Percentiles rank a stretch among this genome's conserved stretches.
Conservation (phyloP, 2,329 filamentous ascomycete genomes). For the Aspergillus quadricinctus region DNA sequence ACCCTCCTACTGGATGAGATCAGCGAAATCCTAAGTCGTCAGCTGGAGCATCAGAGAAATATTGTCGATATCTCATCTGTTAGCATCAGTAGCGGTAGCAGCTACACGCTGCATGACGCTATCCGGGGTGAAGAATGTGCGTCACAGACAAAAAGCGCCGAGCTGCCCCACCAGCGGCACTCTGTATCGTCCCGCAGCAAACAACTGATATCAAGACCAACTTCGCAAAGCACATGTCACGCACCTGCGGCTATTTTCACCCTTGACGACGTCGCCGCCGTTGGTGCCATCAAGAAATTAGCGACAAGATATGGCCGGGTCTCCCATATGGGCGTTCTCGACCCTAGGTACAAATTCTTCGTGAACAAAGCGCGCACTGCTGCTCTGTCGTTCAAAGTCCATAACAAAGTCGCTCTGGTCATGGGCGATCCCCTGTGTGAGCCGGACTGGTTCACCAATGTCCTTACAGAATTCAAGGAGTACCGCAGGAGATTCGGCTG, state of each 20-base stretch:
- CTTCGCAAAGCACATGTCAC: background rate
- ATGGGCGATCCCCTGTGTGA: constrained; percentile 39
- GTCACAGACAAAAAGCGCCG: background rate
- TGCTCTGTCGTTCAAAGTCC: constrained; percentile 38
- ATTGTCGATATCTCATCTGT: background rate
- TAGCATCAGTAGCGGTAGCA: background rate
- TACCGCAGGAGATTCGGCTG: constrained; percentile 29
- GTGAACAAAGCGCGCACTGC: constrained; percentile 32
- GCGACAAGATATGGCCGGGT: constrained; percentile 33
- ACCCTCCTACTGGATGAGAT: background rate
- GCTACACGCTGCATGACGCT: background rate
- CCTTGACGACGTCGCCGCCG: constrained; percentile 24
- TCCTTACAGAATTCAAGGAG: constrained; percentile 34
- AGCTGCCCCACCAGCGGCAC: background rate
- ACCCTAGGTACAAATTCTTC: constrained; percentile 40
- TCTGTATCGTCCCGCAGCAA: background rate
- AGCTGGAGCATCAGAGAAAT: background rate
- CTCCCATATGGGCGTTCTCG: constrained; percentile 43
- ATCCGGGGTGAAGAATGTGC: background rate
- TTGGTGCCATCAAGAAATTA: constrained; percentile 27
- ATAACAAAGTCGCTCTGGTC: constrained; percentile 35
- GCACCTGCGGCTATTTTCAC: background rate
- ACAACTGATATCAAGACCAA: background rate
- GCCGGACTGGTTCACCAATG: constrained; percentile 14
- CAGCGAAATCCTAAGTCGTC: background rate